These are phyloP conservation scores for Amylostereum areolatum DNA, from an alignment of 1,284 basidiomycete species.

Conservation along the genomic window DNA sequence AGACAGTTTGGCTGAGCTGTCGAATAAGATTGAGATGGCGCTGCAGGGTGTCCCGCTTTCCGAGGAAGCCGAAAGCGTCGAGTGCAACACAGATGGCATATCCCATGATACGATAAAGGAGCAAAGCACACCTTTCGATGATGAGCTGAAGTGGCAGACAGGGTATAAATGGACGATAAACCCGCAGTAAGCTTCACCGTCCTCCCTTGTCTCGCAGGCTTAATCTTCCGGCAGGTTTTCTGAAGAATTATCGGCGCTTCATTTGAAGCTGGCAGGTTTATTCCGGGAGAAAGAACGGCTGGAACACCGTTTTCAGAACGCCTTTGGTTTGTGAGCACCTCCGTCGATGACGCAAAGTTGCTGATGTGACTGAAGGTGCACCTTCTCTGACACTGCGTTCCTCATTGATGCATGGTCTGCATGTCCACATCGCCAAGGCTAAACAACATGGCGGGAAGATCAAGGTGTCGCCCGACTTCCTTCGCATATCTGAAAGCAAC, in stretches of 20 bases:
- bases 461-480: constrained; percentile 42
- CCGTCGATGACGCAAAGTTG: constrained; percentile 4
- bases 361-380: constrained; percentile 37
- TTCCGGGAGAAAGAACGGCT: constrained; percentile 43
- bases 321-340: constrained; percentile 41
- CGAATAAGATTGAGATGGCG: constrained; percentile 52
- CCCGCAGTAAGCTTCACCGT: constrained; percentile 49
- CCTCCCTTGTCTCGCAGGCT: constrained; percentile 3
- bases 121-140: neutral
- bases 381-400: constrained; percentile 69
- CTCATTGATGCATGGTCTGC: constrained; percentile 63
- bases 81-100: constrained; percentile 7
- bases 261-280: constrained; percentile 42
- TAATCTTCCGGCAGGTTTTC: constrained; percentile 54
- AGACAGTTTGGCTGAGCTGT: constrained; percentile 49
- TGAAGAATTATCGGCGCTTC: constrained; percentile 45
- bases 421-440: constrained; percentile 60
- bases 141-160: constrained; percentile 10
- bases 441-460: constrained; percentile 54
- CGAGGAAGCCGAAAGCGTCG: constrained; percentile 16
- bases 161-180: constrained; percentile 57
- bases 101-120: constrained; percentile 8
- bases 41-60: constrained; percentile 32
- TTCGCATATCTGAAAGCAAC: constrained; percentile 52
- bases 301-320: constrained; percentile 46